Evolutionary conservation across 352 stramenopile species (phyloP), one percentile per base, ranked within the genome.

Genomic region (Phytophthora crassamura): DNA sequence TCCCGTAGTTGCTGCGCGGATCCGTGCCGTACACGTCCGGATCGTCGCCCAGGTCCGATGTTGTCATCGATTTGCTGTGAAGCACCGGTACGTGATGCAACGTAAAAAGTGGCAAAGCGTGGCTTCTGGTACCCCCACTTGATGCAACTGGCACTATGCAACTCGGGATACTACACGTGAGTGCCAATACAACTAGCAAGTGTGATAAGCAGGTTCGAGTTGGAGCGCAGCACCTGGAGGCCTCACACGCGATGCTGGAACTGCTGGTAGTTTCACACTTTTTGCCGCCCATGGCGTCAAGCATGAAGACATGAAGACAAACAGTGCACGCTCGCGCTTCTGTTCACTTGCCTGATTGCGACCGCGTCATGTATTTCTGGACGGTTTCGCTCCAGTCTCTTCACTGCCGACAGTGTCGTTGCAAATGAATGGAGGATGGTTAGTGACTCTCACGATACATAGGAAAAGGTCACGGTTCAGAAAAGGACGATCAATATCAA

Each of bases 261-360:
- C 41, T 81, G 40, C 32, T 81, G 62, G 59, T 91, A 97, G 56
- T 74, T 8, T 81, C 76, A 33, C 85, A 86, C 42, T 89, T 82
- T 42, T 91, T 88, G 14, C 75, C 85, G 14, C 91, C 93, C 39
- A 98, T 91, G 2, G 82, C 86, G 40, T 95, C 61, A 11, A 89
- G 77, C 87, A 98, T 97, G 87, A 84, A 4, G 85, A 84, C 0
- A 94, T 98, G 50, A 98, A 95, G n/a, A 98, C 84, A 54, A 98
- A 98, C 30, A 87, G 88, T 1, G 90, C 84, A 28, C 86, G 85
- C 64, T 98, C 94, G 7, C 93, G 78, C 64, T 97, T 97, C 39
- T n/a, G n/a, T n/a, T n/a, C n/a, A n/a, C n/a, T n/a, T n/a, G n/a
- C n/a, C n/a, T n/a, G n/a, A n/a, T n/a, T n/a, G n/a, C n/a, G n/a